These are phyloP conservation scores for Fusarium incarnatum DNA, from an alignment of 2,329 filamentous ascomycete genomes.

Conservation along the genomic window DNA sequence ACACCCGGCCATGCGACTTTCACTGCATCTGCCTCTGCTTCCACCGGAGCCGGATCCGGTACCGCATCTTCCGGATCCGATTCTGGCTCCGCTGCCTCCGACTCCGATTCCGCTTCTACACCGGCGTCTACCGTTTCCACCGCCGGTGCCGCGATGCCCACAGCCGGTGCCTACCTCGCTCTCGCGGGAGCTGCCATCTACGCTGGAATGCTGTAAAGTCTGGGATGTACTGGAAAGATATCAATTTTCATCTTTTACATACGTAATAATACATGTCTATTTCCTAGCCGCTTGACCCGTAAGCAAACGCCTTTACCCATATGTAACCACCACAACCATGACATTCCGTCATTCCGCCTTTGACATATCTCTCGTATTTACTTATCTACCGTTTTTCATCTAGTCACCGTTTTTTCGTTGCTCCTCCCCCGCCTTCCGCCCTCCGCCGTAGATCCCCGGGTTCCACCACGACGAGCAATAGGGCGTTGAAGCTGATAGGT, in stretches of 20 bases:
- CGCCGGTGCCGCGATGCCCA: conserved; percentile 42
- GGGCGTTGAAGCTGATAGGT: conserved; percentile 41
- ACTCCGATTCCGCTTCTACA: conserved; percentile 34
- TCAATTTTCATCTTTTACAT: not conserved
- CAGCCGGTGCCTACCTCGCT: conserved; percentile 45
- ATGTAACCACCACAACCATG: conserved; percentile 14
- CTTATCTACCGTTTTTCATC: not conserved
- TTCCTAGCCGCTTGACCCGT: conserved; percentile 22
- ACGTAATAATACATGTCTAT: not conserved
- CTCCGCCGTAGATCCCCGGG: conserved; percentile 36
- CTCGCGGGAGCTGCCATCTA: conserved; percentile 48
- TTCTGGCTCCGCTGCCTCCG: conserved; percentile 28
- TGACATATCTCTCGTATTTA: not conserved
- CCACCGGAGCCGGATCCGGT: conserved; percentile 23
- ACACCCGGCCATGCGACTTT: conserved; percentile 21
- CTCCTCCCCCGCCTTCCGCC: conserved; percentile 15
- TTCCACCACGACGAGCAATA: conserved; percentile 43
- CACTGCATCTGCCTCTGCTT: conserved; percentile 21
- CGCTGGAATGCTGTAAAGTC: conserved; percentile 43
- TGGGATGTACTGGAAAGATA: not conserved
- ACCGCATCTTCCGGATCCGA: conserved; percentile 25
- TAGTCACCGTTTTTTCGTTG: not conserved
- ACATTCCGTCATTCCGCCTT: not conserved
- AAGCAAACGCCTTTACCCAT: conserved; percentile 33
- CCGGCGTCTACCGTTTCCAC: conserved; percentile 35